A percentile compares a stretch with the other conserved stretches of the same genome.
phyloP scores from a whole-genome alignment of 2,329 filamentous ascomycete species.

The Uncinocarpus reesii region DNA sequence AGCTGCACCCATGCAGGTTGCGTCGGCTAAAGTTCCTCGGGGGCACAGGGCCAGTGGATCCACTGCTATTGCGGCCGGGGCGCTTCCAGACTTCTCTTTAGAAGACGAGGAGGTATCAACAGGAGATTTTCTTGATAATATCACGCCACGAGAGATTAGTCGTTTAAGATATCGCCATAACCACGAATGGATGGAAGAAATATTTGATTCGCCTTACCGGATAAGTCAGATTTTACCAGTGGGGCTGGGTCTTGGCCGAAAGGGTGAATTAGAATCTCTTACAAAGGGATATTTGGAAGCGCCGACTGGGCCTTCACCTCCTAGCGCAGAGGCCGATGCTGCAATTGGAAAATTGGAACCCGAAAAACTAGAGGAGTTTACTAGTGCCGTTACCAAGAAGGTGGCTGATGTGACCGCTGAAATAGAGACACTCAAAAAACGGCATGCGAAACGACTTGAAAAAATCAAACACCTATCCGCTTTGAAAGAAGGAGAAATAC shows the following conservation, averaged over 20 bases:
- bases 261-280: slow-evolving; percentile 68
- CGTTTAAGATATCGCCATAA: slow-evolving; percentile 81
- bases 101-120: slow-evolving; percentile 83
- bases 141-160: slow-evolving; percentile 84
- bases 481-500: slow-evolving; percentile 63
- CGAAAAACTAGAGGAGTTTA: slow-evolving; percentile 74
- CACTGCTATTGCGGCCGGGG: slow-evolving; percentile 27
- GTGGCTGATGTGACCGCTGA: slow-evolving; percentile 65
- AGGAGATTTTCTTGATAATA: slow-evolving; percentile 79
- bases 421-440: slow-evolving; percentile 71
- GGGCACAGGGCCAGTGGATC: slow-evolving; percentile 36
- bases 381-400: slow-evolving; percentile 62
- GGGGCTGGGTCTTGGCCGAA: slow-evolving; percentile 74
- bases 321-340: slow-evolving; percentile 23
- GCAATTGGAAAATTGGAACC: slow-evolving; percentile 55
- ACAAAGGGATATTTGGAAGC: slow-evolving; percentile 77
- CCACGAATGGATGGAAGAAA: slow-evolving; percentile 98
- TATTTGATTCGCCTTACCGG: slow-evolving; percentile 80
- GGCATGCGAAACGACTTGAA: slow-evolving; percentile 65
- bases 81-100: slow-evolving; percentile 43
- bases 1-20: slow-evolving; percentile 22
- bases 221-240: slow-evolving; percentile 76
- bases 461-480: slow-evolving; percentile 61
- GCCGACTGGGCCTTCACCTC: slow-evolving; percentile 29
- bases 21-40: slow-evolving; percentile 31